Conservation (phyloP, 2,329 filamentous ascomycete species). For the Lecanosticta acicola region DNA sequence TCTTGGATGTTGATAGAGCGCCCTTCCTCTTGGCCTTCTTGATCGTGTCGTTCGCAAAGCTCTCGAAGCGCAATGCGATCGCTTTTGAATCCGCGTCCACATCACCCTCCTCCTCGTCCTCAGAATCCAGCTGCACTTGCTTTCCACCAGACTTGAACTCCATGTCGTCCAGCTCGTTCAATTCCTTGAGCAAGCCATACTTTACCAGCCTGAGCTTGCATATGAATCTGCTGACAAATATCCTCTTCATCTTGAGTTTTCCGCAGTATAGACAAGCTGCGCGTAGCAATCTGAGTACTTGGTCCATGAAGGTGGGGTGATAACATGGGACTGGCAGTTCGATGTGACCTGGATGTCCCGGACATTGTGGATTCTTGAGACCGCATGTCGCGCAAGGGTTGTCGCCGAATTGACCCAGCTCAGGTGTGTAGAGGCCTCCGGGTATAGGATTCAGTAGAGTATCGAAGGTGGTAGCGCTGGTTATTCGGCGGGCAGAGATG, state of each 20-base stretch:
- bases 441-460: constrained; percentile 81
- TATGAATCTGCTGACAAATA: constrained; percentile 68
- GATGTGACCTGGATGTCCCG: constrained; percentile 91
- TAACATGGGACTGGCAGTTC: constrained; percentile 90
- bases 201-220: constrained; percentile 84
- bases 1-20: constrained; percentile 58
- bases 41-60: constrained; percentile 69
- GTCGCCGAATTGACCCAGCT: constrained; percentile 84
- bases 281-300: constrained; percentile 75
- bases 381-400: constrained; percentile 87
- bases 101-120: constrained; percentile 54
- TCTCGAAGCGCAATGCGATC: constrained; percentile 52
- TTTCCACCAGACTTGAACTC: constrained; percentile 15
- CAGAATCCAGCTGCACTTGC: constrained; percentile 10
- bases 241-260: constrained; percentile 71
- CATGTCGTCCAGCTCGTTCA: constrained; percentile 47
- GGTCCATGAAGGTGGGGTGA: constrained; percentile 94
- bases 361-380: constrained; percentile 69
- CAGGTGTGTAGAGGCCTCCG: constrained; percentile 86
- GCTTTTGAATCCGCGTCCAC: constrained; percentile 56
- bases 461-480: constrained; percentile 92
- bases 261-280: constrained; percentile 90
- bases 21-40: constrained; percentile 50
- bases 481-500: constrained; percentile 89
- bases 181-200: constrained; percentile 71